Evolutionary conservation across 106 monocot species (phyloP), one percentile per base, ranked within the genome.

Genomic region (Acorus gramineus): DNA sequence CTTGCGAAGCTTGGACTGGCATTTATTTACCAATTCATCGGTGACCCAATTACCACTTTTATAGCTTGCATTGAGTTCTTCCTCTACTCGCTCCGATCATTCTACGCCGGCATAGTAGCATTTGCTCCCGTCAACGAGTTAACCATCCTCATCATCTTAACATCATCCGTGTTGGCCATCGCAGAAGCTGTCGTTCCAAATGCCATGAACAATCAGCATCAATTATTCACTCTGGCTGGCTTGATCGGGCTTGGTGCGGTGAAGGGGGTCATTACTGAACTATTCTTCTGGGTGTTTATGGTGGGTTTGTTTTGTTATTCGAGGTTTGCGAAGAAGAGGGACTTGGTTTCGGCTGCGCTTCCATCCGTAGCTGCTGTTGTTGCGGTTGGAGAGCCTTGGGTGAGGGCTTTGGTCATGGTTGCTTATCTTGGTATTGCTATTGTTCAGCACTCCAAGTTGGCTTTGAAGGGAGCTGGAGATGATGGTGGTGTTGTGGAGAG

Each of bases 311-410:
- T 84, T 57, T 69, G 69, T 57, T 92, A 79, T 57, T 92, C 77
- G 4, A 57, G 49, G 10, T 86, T 81, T 62, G 7, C 79, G 7
- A 74, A 75, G 72, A 84, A 86, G 67, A 74, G 64, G 61, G 75
- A 84, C 61, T 44, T 3, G 13, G 73, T 84, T 56, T 78, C 73
- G 59, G 80, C 87, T 28, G 72, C 70, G n/a, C 50, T 88, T 48
- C 83, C 87, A 63, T 81, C 81, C 63, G 79, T 57, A 10, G 83
- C 86, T 7, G 65, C 78, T 49, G 49, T 86, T 65, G 68, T 74
- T 11, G 78, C 91, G 48, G 63, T 91, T 56, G 81, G 91, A 14
- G 79, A 84, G 70, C 86, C 91, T 10, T 91, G 83, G 91, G 53
- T 84, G 42, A 81, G 90, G 66, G 65, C 55, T n/a, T 2, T 86